phyloP scores from a whole-genome alignment of 2,329 filamentous ascomycete species.

The Neopestalotiopsis sp. region DNA sequence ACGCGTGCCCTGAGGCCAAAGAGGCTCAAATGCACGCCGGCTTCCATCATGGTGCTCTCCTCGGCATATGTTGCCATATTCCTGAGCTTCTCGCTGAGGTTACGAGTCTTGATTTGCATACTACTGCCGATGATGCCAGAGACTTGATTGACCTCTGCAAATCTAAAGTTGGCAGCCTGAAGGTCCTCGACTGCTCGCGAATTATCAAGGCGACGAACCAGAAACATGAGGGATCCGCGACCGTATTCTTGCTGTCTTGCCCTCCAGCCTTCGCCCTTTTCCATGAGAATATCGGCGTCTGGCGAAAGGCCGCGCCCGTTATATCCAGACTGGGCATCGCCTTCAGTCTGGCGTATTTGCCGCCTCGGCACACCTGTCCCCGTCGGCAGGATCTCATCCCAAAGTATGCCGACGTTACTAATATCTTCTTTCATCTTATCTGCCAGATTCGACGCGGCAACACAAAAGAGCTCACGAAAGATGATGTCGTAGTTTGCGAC shows the following conservation, averaged over 20 bases:
- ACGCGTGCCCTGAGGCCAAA: slow-evolving; percentile 62
- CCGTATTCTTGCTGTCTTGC: slow-evolving; percentile 52
- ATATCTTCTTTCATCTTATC: slow-evolving; percentile 68
- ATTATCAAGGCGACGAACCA: slow-evolving; percentile 68
- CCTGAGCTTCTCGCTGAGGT: slow-evolving; percentile 66
- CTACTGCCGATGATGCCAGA: slow-evolving; percentile 70
- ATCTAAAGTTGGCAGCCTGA: slow-evolving; percentile 77
- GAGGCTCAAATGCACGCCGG: slow-evolving; percentile 62
- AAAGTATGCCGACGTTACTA: slow-evolving; percentile 70
- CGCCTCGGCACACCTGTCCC: slow-evolving; percentile 44
- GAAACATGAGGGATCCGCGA: slow-evolving; percentile 80
- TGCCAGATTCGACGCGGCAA: slow-evolving; percentile 78
- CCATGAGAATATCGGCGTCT: slow-evolving; percentile 40
- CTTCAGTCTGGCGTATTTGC: slow-evolving; percentile 25
- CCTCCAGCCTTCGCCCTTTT: slow-evolving; percentile 43
- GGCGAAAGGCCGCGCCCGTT: slow-evolving; percentile 2
- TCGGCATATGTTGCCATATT: slow-evolving; percentile 67
- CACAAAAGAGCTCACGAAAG: slow-evolving; percentile 84
- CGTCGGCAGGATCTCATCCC: slow-evolving; percentile 77
- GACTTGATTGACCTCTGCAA: slow-evolving; percentile 73
- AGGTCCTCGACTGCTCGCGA: slow-evolving; percentile 67
- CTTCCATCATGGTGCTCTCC: slow-evolving; percentile 50
- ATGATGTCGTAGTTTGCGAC: slow-evolving; percentile 75
- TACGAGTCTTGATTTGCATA: slow-evolving; percentile 73
- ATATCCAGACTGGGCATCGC: slow-evolving; percentile 22